Percentiles rank a stretch among this genome's conserved stretches.
These are phyloP conservation scores for Xylaria sp. DNA, from an alignment of 2,329 filamentous ascomycete species.

Conservation along the genomic window DNA sequence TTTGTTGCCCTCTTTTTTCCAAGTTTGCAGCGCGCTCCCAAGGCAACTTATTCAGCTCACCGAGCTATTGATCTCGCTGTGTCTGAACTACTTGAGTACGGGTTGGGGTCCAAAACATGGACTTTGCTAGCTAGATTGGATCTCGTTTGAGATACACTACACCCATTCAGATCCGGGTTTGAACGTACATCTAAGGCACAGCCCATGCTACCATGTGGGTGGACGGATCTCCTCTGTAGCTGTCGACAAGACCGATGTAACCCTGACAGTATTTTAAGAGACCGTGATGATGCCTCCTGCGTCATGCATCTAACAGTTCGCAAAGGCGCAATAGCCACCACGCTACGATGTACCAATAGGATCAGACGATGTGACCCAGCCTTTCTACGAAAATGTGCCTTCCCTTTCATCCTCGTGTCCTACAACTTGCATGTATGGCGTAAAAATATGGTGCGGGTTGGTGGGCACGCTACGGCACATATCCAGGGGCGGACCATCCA, in stretches of 20 bases:
- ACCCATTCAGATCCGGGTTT: not conserved
- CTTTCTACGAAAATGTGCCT: not conserved
- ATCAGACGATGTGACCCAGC: constrained; percentile 18
- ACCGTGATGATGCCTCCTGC: constrained; percentile 12
- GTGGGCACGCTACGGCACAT: not conserved
- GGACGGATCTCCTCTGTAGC: constrained; percentile 8
- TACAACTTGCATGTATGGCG: constrained; percentile 5
- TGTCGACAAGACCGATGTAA: constrained; percentile 25
- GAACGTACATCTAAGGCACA: not conserved
- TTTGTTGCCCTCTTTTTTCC: not conserved
- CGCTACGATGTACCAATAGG: constrained; percentile 4
- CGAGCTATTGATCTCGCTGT: not conserved
- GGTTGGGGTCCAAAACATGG: constrained; percentile 10
- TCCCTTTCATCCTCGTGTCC: constrained; percentile 12
- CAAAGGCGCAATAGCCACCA: not conserved
- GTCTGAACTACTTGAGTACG: not conserved
- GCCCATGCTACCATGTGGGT: not conserved
- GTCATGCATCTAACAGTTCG: constrained; percentile 9
- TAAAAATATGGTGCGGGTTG: not conserved
- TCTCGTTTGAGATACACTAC: not conserved
- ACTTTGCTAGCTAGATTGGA: not conserved
- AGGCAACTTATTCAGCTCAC: not conserved
- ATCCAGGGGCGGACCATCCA: not conserved
- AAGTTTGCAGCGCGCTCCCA: not conserved
- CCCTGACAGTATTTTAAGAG: constrained; percentile 20